Evolutionary conservation across 78 protist genomes (phyloP).

Genomic region (Dictyostelium brefeldianum): DNA sequence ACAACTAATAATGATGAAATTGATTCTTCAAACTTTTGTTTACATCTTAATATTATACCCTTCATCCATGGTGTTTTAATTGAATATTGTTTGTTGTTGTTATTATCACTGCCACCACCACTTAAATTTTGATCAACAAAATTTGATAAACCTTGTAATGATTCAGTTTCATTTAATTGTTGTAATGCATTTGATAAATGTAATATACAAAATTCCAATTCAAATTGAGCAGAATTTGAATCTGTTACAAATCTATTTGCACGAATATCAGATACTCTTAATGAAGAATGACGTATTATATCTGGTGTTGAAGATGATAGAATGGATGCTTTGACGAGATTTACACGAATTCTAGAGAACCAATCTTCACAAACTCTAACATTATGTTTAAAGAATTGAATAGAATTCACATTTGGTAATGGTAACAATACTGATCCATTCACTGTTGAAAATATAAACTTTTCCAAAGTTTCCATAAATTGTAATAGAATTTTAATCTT

Average conservation of each 20-base stretch:
- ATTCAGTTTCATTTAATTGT: conserved; percentile 43
- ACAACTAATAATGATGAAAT: neutral
- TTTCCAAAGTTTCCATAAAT: conserved; percentile 65
- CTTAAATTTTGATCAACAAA: conserved; percentile 9
- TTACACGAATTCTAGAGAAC: conserved; percentile 63
- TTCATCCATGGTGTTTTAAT: conserved; percentile 53
- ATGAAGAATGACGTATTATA: conserved; percentile 53
- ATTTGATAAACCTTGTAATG: conserved; percentile 29
- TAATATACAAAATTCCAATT: conserved; percentile 59
- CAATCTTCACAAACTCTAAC: conserved; percentile 70
- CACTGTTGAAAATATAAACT: conserved; percentile 62
- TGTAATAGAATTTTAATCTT: conserved; percentile 37
- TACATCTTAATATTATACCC: conserved; percentile 25
- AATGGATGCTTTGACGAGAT: conserved; percentile 47
- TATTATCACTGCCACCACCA: too few relatives aligned
- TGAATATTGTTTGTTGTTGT: neutral
- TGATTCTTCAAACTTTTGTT: conserved; percentile 58
- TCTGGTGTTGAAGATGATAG: conserved; percentile 44
- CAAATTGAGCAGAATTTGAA: conserved; percentile 20
- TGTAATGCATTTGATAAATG: conserved; percentile 56
- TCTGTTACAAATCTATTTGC: conserved; percentile 40
- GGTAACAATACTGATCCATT: conserved; percentile 55
- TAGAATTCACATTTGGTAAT: neutral
- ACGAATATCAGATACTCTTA: conserved; percentile 57
- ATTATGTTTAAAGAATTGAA: conserved; percentile 54